Conservation (phyloP, 441 rosid species). For the Eutrema salsugineum region DNA sequence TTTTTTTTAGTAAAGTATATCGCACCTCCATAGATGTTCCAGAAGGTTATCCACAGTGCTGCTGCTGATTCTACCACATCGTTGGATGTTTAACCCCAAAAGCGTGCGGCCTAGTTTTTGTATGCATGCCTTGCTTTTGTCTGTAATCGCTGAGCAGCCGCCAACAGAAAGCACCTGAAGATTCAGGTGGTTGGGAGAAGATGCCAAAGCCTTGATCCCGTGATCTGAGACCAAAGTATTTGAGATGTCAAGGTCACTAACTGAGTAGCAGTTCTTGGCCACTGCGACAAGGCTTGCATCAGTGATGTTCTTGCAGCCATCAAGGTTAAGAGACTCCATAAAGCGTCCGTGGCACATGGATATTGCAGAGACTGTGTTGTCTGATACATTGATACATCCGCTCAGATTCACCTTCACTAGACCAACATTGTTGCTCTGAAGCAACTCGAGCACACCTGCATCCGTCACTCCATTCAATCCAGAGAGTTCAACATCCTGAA, state of each 20-base stretch:
- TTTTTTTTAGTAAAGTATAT: constrained; percentile 47
- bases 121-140: constrained; percentile 55
- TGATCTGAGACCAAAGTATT: constrained; percentile 66
- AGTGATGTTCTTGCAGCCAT: constrained; percentile 86
- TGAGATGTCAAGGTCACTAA: constrained; percentile 81
- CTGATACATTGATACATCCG: constrained; percentile 68
- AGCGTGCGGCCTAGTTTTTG: constrained; percentile 70
- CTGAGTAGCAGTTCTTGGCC: constrained; percentile 67
- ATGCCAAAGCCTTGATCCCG: constrained; percentile 57
- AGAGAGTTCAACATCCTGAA: constrained; percentile 68
- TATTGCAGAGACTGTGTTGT: constrained; percentile 57
- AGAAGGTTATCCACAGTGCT: constrained; percentile 51
- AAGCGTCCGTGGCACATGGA: constrained; percentile 64
- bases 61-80: constrained; percentile 79
- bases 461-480: constrained; percentile 71
- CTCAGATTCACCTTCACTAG: constrained; percentile 74
- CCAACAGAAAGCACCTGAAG: constrained; percentile 84
- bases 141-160: constrained; percentile 68
- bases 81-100: constrained; percentile 83
- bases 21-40: constrained; percentile 88
- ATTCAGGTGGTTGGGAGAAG: constrained; percentile 66
- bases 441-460: constrained; percentile 68
- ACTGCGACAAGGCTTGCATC: constrained; percentile 69
- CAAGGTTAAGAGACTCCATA: constrained; percentile 75
- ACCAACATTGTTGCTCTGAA: constrained; percentile 65